phyloP scores from a whole-genome alignment of 2,329 filamentous ascomycete species.

The Tolypocladium paradoxum region DNA sequence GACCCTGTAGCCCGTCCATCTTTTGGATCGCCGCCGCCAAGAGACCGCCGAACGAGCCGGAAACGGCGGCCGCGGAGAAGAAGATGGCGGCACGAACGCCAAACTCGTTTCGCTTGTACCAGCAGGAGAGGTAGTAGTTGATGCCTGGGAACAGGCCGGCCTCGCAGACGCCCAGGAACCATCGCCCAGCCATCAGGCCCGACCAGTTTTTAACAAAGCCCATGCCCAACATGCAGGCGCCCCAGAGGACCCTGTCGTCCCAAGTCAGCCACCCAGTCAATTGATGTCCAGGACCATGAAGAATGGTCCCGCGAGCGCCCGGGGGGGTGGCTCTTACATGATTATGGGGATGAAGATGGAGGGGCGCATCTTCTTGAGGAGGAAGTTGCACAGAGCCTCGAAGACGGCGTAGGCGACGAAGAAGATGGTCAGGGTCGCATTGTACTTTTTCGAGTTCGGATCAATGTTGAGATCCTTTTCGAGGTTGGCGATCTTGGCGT shows the following conservation, averaged over 20 bases:
- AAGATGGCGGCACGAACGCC: slow-evolving; percentile 73
- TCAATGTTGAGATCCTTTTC: slow-evolving; percentile 46
- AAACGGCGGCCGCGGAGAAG: slow-evolving; percentile 72
- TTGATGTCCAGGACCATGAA: too few relatives aligned
- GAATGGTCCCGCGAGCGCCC: not conserved
- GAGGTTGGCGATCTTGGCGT: slow-evolving; percentile 5
- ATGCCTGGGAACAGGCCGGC: slow-evolving; percentile 68
- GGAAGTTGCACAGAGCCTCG: slow-evolving; percentile 66
- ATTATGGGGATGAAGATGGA: slow-evolving; percentile 73
- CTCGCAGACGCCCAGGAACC: slow-evolving; percentile 65
- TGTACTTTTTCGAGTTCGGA: slow-evolving; percentile 50
- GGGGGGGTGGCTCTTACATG: too few relatives aligned
- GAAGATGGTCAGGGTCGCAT: slow-evolving; percentile 68
- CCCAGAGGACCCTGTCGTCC: slow-evolving; percentile 48
- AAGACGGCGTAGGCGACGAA: slow-evolving; percentile 78
- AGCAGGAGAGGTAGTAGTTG: slow-evolving; percentile 73
- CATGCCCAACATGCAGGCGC: slow-evolving; percentile 58
- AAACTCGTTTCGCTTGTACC: slow-evolving; percentile 73
- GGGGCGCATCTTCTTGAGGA: slow-evolving; percentile 67
- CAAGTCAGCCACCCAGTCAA: slow-evolving; percentile 9
- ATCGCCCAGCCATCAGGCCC: slow-evolving; percentile 55
- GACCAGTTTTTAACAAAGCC: slow-evolving; percentile 54
- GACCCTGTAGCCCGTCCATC: slow-evolving; percentile 53
- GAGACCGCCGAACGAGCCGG: slow-evolving; percentile 67
- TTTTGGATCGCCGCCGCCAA: slow-evolving; percentile 61